Conservation (phyloP, 2,329 filamentous ascomycete species). For the Bisporella sp. region DNA sequence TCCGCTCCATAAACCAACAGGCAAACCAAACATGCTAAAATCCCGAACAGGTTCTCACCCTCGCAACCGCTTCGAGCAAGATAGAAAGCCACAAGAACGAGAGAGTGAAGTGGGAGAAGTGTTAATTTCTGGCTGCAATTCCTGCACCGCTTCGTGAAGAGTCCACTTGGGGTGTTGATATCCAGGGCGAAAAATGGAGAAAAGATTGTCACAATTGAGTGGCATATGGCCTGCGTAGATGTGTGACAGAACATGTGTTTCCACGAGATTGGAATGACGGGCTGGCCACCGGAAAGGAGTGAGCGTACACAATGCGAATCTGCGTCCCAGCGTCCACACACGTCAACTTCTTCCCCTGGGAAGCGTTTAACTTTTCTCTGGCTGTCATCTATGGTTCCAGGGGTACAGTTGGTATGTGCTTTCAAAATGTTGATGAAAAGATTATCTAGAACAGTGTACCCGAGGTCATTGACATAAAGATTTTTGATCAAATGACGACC, state of each 20-base stretch:
- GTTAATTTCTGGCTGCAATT: conserved; percentile 29
- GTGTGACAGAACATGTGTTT: conserved; percentile 40
- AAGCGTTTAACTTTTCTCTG: conserved; percentile 24
- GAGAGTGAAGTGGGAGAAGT: conserved; percentile 29
- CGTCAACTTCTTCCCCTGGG: conserved; percentile 33
- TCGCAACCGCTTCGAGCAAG: conserved; percentile 26
- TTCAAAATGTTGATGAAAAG: conserved; percentile 32
- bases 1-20: background rate
- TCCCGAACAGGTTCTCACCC: conserved; percentile 33
- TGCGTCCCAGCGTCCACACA: conserved; percentile 37
- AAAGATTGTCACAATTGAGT: conserved; percentile 28
- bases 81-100: conserved; percentile 29
- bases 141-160: conserved; percentile 14
- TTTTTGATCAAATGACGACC: background rate
- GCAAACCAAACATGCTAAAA: conserved; percentile 26
- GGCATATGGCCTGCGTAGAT: conserved; percentile 31
- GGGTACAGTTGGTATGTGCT: conserved; percentile 27
- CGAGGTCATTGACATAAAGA: conserved; percentile 21
- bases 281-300: conserved; percentile 22
- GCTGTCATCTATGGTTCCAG: conserved; percentile 21
- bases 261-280: conserved; percentile 29
- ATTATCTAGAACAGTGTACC: conserved; percentile 33
- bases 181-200: conserved; percentile 2
- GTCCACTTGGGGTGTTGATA: conserved; percentile 11
- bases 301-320: conserved; percentile 30